Conservation (phyloP, 2,329 filamentous ascomycete genomes). For the Monosporascus sp. region DNA sequence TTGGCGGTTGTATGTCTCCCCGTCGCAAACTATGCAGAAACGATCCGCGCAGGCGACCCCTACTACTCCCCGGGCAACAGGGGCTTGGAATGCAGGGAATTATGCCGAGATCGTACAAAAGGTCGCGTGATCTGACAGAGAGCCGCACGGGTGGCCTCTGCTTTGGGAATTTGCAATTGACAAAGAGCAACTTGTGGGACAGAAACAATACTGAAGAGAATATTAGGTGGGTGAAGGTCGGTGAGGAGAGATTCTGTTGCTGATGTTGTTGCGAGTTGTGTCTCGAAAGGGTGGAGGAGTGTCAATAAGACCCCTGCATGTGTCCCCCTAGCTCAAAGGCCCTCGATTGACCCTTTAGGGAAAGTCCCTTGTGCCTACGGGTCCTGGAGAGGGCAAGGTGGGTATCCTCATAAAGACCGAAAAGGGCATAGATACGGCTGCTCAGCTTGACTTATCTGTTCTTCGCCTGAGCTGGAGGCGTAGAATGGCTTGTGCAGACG, state of each 20-base stretch:
- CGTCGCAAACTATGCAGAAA: too few species aligned
- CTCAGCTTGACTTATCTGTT: not conserved
- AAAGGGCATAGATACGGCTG: conserved; percentile 9
- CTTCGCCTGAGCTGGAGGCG: not conserved
- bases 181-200: conserved; percentile 15
- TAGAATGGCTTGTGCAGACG: not conserved
- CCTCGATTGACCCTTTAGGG: conserved; percentile 17
- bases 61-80: too few species aligned
- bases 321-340: conserved; percentile 17
- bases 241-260: conserved; percentile 20
- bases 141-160: conserved; percentile 9
- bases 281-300: conserved; percentile 31
- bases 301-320: conserved; percentile 19
- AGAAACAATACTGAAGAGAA: conserved; percentile 23
- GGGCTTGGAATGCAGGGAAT: too few species aligned
- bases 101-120: too few species aligned
- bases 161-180: conserved; percentile 6
- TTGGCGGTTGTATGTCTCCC: not conserved
- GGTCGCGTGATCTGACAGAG: not conserved
- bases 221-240: conserved; percentile 23
- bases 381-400: conserved; percentile 13
- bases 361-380: conserved; percentile 12
- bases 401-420: conserved; percentile 10
- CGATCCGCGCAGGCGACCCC: too few species aligned
- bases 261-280: conserved; percentile 33